Percentiles rank a stretch among this genome's conserved stretches.
These are phyloP conservation scores for Neofusicoccum umdonicola DNA, from an alignment of 2,329 filamentous ascomycete species.

Conservation along the genomic window DNA sequence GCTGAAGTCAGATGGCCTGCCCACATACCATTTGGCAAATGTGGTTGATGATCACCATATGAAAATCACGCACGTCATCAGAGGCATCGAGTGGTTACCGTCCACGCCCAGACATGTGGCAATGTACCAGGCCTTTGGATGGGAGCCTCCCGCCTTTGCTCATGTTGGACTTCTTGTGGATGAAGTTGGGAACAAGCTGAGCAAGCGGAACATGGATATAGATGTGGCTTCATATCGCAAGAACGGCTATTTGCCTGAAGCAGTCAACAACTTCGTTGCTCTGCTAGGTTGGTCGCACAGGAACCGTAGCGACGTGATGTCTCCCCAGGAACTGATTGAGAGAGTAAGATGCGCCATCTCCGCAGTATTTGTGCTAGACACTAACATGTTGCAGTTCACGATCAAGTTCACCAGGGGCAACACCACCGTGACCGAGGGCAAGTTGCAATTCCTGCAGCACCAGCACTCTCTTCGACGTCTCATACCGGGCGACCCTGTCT, in stretches of 20 bases:
- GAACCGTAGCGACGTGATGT: conserved; percentile 67
- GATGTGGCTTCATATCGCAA: conserved; percentile 59
- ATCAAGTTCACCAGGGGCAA: conserved; percentile 90
- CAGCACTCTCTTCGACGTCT: conserved; percentile 55
- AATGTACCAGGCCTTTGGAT: conserved; percentile 50
- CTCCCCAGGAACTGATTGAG: conserved; percentile 66
- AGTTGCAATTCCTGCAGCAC: conserved; percentile 76
- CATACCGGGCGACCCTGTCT: conserved; percentile 41
- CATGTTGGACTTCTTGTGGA: conserved; percentile 51
- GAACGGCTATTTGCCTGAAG: conserved; percentile 59
- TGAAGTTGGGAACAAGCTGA: conserved; percentile 53
- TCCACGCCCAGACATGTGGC: conserved; percentile 79
- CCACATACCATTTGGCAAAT: conserved; percentile 96
- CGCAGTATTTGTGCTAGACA: no score
- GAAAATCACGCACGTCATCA: conserved; percentile 92
- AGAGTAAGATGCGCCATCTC: conserved; percentile 50
- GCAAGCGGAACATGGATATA: conserved; percentile 75
- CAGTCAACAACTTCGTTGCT: conserved; percentile 77
- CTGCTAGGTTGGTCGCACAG: conserved; percentile 80
- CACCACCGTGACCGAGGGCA: conserved; percentile 75
- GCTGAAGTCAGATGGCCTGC: conserved; percentile 85
- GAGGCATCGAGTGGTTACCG: conserved; percentile 94
- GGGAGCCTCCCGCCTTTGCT: conserved; percentile 48
- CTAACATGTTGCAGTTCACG: conserved; percentile 58
- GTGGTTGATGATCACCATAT: conserved; percentile 95